phyloP scores from a whole-genome alignment of 2,329 filamentous ascomycete species.

The Penicillium sp. region DNA sequence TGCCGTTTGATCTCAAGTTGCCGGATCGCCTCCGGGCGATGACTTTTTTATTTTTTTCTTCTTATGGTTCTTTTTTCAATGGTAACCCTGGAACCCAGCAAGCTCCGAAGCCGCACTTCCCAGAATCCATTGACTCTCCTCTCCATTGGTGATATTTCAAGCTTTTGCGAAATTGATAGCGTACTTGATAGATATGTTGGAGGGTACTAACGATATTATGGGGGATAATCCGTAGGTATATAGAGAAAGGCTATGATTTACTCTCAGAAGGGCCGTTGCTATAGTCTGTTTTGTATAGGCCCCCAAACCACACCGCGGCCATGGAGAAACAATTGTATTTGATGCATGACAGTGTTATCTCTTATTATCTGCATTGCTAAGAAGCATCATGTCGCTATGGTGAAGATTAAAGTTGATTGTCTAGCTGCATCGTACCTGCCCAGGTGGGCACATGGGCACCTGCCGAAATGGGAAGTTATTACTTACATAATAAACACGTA shows the following conservation, averaged over 20 bases:
- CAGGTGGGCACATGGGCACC: background rate
- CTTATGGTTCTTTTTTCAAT: background rate
- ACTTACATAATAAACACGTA: background rate
- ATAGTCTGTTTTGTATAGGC: background rate
- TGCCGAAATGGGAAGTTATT: background rate
- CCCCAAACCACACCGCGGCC: background rate
- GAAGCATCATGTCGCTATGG: background rate
- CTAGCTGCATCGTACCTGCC: background rate
- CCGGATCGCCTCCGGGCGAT: background rate
- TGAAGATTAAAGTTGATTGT: background rate
- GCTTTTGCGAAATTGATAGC: rapidly evolving
- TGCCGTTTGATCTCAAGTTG: background rate
- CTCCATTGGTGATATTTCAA: background rate
- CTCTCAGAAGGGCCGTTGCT: background rate
- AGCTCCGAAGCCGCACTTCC: background rate
- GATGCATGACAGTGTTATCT: background rate
- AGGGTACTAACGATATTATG: background rate
- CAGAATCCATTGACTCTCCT: background rate
- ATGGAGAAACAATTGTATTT: background rate
- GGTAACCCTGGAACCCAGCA: background rate
- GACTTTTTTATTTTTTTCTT: background rate
- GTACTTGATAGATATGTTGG: background rate
- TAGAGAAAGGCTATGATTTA: background rate
- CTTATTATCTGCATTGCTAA: background rate
- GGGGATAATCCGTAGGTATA: background rate